phyloP scores from a whole-genome alignment of 2,329 filamentous ascomycete genomes.

The Stachybotrys chartarum region DNA sequence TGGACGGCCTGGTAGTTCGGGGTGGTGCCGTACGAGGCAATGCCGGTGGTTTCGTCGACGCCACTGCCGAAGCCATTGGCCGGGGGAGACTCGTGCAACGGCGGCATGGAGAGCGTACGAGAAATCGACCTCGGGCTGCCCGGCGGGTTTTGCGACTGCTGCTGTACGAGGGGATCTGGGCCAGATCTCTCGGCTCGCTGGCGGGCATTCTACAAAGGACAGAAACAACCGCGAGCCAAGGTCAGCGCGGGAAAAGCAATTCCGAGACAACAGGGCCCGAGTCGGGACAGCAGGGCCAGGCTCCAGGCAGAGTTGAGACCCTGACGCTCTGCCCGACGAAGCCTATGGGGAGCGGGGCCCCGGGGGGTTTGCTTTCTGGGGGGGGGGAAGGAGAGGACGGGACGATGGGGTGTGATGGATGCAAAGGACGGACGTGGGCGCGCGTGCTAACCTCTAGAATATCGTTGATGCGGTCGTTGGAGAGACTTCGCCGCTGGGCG shows the following conservation, averaged over 20 bases:
- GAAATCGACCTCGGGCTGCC: neutral
- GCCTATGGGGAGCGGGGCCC: neutral
- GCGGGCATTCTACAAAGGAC: constrained; percentile 27
- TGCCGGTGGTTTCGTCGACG: constrained; percentile 35
- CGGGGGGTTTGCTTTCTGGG: neutral
- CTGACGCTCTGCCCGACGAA: no score
- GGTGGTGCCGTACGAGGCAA: constrained; percentile 24
- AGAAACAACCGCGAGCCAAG: neutral
- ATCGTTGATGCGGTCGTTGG: neutral
- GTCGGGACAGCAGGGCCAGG: neutral
- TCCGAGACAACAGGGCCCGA: neutral
- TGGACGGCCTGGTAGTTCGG: constrained; percentile 33
- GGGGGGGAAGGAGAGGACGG: neutral
- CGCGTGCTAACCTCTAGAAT: neutral
- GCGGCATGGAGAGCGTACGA: constrained; percentile 5
- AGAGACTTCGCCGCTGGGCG: neutral
- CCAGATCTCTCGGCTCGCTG: constrained; percentile 35
- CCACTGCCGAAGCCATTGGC: constrained; percentile 12
- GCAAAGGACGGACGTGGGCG: neutral
- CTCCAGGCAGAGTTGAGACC: no score
- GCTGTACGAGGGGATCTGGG: constrained; percentile 8
- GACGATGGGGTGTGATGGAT: neutral
- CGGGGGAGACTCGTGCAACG: constrained; percentile 6
- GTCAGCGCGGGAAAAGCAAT: neutral
- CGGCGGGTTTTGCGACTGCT: neutral